Base-by-base conservation (phyloP, 345 rosid genomes). In the Barbarea vulgaris region DNA sequence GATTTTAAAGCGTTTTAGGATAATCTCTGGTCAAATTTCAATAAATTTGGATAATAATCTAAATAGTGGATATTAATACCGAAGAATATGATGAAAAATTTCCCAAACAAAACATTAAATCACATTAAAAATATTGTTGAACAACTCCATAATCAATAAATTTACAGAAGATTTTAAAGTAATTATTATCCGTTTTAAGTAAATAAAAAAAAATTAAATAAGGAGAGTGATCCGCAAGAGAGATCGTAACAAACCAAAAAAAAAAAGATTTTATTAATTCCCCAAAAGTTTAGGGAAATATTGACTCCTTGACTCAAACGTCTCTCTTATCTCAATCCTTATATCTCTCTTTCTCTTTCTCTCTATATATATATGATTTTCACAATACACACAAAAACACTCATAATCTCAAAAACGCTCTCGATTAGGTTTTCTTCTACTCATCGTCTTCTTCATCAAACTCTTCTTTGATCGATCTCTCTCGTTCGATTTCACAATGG, bases 241-340 rank as follows among this genome's bases (percentile, higher is more conserved):
- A 61, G 11, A 72, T 63, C 67, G 44, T 67, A 75, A 75, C 78
- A 57, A 75, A 67, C 60, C 0, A 22, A 28, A 14, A 62, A 10
- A 31, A 57, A 24, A 9, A 50, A 51, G 2, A 21, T 9, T 4
- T 54, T 57, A 30, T 61, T 46, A 60, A n/a, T n/a, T 11, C 21
- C 30, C 58, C 46, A 9, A 12, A 37, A 33, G 58, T 46, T 47
- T 37, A 3, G n/a, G 37, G 22, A 11, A 31, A 58, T 48, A 61
- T 74, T 70, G 75, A 76, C 75, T 76, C 42, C 34, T 54, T 76
- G 58, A 77, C 80, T 70, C 19, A 47, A 70, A 77, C 80, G 79
- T 75, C 53, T 48, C 61, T 67, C 55, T 67, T 50, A 67, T 75
- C 73, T 47, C 22, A 63, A 51, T n/a, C n/a, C n/a, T n/a, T n/a